Evolutionary conservation across 2,329 filamentous ascomycete genomes (phyloP), one percentile per base, ranked within the genome.

Genomic region (Fusarium sp.): DNA sequence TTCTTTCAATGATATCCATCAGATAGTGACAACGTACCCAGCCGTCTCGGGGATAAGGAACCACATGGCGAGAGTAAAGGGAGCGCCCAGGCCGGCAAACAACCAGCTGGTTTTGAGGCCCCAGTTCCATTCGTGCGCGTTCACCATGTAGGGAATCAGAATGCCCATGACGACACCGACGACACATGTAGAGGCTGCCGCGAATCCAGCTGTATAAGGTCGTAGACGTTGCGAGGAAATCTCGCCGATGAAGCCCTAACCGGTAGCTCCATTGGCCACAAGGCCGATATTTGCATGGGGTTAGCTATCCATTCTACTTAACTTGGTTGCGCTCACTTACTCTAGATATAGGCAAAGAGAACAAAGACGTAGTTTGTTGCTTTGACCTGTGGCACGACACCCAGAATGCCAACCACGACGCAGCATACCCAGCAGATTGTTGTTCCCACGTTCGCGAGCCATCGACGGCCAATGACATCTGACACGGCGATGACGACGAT

Each of bases 131-230:
- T 80, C 70, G 20, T 79, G 74, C 1, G 68, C 70, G 24, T 82
- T 81, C 9, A 82, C 69, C 78, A 82, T 82, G 61, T 80, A 82
- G 0, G 80, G 81, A 16, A 75, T 78, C 5, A 80, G 67, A 4
- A 80, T 64, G 4, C 70, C 77, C 61, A 77, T 78, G 6, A 78
- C 62, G 13, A 82, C 72, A 18, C 62, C 66, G 60, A 76, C n/a
- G 67, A 78, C 20, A 70, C 76, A 16, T 66, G 76, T 29, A 70
- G 78, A 4, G 0, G 81, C 79, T 1, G 80, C 78, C 2, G 54
- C 54, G 54, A 57, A 57, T 1, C 54, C 54, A 13, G 18, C 77
- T 77, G 80, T 82, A 20, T 79, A 79, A 2, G 78, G 76, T 1
- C 81, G 34, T 7, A 57, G 34, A 16, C 54, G 29, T 6, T 57